Percentiles rank a stretch among this genome's conserved stretches.
Evolutionary conservation across 352 stramenopile genomes (phyloP).

Genomic region (Pythium aphanidermatum): DNA sequence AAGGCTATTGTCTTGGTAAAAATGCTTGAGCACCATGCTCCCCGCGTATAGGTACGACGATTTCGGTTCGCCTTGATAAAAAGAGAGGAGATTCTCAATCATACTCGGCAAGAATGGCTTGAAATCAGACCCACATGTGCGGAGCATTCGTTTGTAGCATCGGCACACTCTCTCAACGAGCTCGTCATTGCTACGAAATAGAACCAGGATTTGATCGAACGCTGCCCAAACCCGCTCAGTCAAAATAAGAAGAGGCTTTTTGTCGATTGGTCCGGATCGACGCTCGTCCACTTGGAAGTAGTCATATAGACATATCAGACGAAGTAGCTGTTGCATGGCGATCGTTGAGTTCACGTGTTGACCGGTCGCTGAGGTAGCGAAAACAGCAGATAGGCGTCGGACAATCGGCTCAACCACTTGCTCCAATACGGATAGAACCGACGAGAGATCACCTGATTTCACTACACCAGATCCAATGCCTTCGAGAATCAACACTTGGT

Average conservation of each 20-base stretch:
- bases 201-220: conserved; percentile 69
- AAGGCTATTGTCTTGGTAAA: conserved; percentile 20
- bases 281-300: conserved; percentile 37
- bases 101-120: conserved; percentile 64
- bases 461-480: conserved; percentile 61
- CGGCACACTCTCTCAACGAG: conserved; percentile 80
- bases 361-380: conserved; percentile 27
- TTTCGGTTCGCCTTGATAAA: conserved; percentile 75
- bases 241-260: conserved; percentile 54
- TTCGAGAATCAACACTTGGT: conserved; percentile 83
- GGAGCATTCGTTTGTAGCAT: conserved; percentile 85
- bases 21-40: conserved; percentile 84
- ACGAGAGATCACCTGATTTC: conserved; percentile 34
- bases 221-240: conserved; percentile 77
- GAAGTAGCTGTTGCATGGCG: conserved; percentile 60
- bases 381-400: conserved; percentile 35
- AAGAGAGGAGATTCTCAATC: conserved; percentile 68
- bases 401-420: conserved; percentile 64
- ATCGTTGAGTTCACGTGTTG: conserved; percentile 30
- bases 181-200: conserved; percentile 71
- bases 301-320: conserved; percentile 83
- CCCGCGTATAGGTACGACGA: conserved; percentile 80
- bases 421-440: conserved; percentile 48
- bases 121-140: conserved; percentile 53
- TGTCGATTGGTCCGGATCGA: conserved; percentile 1